Evolutionary conservation across 192 early-diverging fungal genomes (phyloP).

Genomic region (Kickxella alabastrina): DNA sequence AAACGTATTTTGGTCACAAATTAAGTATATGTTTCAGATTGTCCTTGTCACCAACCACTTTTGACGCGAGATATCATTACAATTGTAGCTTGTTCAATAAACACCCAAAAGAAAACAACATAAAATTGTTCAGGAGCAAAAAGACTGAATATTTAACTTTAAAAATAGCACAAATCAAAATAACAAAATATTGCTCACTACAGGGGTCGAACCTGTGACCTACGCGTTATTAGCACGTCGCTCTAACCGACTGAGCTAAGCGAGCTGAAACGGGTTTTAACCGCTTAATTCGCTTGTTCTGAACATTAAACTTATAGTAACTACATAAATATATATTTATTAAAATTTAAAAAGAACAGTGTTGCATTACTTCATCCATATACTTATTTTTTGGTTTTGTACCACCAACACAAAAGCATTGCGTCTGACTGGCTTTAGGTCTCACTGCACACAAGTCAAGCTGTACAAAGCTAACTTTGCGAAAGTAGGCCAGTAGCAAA

Average conservation of each 20-base stretch:
- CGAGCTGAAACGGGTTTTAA: background rate
- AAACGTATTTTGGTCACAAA: no score
- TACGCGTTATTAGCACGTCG: slow-evolving; percentile 4
- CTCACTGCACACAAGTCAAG: no score
- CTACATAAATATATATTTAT: no score
- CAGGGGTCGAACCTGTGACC: slow-evolving; percentile 2
- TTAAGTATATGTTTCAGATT: background rate
- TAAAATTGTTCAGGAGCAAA: background rate
- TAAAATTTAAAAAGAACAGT: no score
- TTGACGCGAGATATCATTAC: background rate
- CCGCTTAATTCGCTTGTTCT: background rate
- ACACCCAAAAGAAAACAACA: background rate
- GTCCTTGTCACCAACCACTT: background rate
- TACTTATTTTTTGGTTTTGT: no score
- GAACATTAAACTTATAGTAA: background rate
- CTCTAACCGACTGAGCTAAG: slow-evolving; percentile 3
- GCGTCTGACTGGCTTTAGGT: no score
- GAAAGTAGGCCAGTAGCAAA: no score
- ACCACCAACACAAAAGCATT: no score
- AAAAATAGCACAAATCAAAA: background rate
- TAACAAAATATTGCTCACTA: background rate
- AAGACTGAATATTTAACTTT: no score
- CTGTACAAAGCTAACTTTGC: no score
- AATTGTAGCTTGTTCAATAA: background rate
- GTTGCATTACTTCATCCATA: no score